Evolutionary conservation across 2,329 filamentous ascomycete species (phyloP), one percentile per base, ranked within the genome.

Genomic region (Elsinoe perseae): DNA sequence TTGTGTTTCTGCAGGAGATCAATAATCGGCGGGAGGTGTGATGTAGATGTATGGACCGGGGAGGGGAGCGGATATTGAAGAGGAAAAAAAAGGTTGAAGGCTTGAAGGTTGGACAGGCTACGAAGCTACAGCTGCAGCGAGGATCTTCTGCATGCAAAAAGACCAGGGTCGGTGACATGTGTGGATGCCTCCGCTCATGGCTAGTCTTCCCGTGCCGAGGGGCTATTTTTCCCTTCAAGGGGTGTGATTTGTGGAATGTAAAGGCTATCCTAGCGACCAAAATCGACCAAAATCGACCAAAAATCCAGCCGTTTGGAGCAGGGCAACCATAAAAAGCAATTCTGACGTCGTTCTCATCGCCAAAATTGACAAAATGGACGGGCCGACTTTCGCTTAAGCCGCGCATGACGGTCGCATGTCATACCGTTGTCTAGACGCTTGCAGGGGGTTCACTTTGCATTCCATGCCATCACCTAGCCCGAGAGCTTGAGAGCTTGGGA

Each of bases 371-470:
- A 10, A 28, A 14, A n/a, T 32, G 6, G 25, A 28, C 46, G 46
- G 46, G 16, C 46, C 46, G 46, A 32, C 46, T 25, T 20, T 43
- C 38, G 38, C 38, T 43, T 43, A 6, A 25, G 16, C 16, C 10
- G 28, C 23, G 23, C 28, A 10, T 27, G 43, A 23, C 30, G 21
- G 20, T 27, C 25, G 23, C 43, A 48, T 40, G 38, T 50, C 44
- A 50, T 50, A 18, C 44, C 44, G 44, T 50, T 50, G 44, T 50
- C 44, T 50, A n/a, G 40, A 44, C 40, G 40, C 40, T 44, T 44
- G 40, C 40, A 44, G 40, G 40, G n/a, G 40, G 40, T 50, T 50
- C 44, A 50, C 25, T 18, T 50, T 30, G 12, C 44, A 30, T 50
- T 34, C 28, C 25, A 50, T 50, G 44, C 27, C 18, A 50, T 10